Evolutionary conservation across 2,329 filamentous ascomycete species (phyloP).

Genomic region (Nemania sp.): DNA sequence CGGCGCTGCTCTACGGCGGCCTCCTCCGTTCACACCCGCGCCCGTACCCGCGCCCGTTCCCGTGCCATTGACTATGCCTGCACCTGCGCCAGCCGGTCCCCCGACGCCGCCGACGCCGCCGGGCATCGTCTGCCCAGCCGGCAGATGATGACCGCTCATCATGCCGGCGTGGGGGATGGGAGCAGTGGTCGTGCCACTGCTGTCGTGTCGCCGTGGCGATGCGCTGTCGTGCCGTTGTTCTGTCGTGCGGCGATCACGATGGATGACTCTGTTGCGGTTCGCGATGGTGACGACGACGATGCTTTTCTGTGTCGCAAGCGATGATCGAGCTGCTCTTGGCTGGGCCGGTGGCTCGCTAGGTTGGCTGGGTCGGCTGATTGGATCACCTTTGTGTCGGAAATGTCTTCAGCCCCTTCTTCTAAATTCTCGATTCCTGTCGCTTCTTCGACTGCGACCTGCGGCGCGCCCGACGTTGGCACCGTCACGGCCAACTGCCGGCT

Average conservation of each 20-base stretch:
- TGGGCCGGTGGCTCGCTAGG: slow-evolving; percentile 1
- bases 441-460: slow-evolving; percentile 6
- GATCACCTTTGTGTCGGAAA: too few species aligned
- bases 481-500: slow-evolving; percentile 28
- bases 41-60: too few species aligned
- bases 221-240: too few species aligned
- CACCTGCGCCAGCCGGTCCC: slow-evolving; percentile 36
- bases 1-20: slow-evolving; percentile 43
- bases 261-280: slow-evolving; percentile 9
- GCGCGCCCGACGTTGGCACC: too few species aligned
- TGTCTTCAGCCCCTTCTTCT: neutral
- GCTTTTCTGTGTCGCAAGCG: slow-evolving; percentile 3
- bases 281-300: neutral
- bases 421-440: neutral
- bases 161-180: slow-evolving; percentile 64
- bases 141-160: slow-evolving; percentile 78
- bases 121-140: slow-evolving; percentile 70
- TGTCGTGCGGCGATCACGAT: too few species aligned
- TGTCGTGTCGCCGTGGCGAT: slow-evolving; percentile 10
- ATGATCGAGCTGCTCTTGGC: slow-evolving; percentile 2
- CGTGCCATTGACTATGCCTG: too few species aligned
- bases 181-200: slow-evolving; percentile 41
- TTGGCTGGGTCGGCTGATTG: slow-evolving; percentile 4
- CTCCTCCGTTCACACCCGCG: slow-evolving; percentile 38
- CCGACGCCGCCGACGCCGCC: slow-evolving; percentile 36